Evolutionary conservation across 805 yeast genomes (phyloP).

Genomic region (Metschnikowia corniflorae): DNA sequence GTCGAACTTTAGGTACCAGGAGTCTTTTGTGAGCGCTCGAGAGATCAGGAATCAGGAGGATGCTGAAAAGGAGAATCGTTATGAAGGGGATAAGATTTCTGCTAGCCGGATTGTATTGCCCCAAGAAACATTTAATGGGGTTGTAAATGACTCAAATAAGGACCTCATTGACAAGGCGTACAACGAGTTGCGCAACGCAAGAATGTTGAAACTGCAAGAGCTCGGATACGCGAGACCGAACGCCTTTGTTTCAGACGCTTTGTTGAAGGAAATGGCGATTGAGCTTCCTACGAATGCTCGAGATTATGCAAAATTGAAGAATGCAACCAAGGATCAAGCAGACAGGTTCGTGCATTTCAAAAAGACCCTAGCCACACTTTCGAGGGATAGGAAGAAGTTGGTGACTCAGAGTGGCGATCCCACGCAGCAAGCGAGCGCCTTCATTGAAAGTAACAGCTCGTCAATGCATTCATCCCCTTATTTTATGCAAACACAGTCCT

Average conservation of each 20-base stretch:
- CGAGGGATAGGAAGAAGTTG: constrained; percentile 29
- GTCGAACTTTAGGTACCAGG: constrained; percentile 19
- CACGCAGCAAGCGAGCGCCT: background rate
- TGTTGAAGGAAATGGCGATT: constrained; percentile 53
- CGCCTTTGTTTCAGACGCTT: constrained; percentile 24
- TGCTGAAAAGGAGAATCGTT: constrained; percentile 8
- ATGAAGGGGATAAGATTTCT: constrained; percentile 2
- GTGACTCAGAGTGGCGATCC: background rate
- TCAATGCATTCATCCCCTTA: constrained; percentile 4
- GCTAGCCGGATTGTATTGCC: constrained; percentile 22
- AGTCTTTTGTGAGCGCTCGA: constrained; percentile 27
- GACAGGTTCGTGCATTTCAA: constrained; percentile 39
- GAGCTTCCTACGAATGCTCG: constrained; percentile 49
- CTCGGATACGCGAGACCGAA: constrained; percentile 28
- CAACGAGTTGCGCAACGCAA: constrained; percentile 37
- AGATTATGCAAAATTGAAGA: constrained; percentile 42
- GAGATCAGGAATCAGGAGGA: constrained; percentile 13
- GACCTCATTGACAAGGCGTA: constrained; percentile 28
- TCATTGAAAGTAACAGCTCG: background rate
- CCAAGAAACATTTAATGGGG: constrained; percentile 16
- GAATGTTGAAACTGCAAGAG: constrained; percentile 42
- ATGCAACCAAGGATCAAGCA: constrained; percentile 29
- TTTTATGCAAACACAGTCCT: constrained; percentile 2
- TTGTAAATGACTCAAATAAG: constrained; percentile 16
- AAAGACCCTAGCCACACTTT: constrained; percentile 28